Conservation (phyloP, 371 early-diverging fungal species). For the Thermomucor indicae-seudaticae region DNA sequence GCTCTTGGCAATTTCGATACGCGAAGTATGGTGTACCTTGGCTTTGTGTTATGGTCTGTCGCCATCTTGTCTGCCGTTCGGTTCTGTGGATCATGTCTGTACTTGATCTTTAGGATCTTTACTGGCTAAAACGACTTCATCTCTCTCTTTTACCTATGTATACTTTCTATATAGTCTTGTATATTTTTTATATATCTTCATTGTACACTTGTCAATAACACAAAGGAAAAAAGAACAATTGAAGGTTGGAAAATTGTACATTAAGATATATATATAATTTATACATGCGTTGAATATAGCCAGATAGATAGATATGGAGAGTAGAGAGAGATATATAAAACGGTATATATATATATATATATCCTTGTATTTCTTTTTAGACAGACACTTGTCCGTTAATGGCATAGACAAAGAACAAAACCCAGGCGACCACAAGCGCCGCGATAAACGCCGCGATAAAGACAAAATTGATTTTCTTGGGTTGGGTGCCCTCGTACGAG, state of each 20-base stretch:
- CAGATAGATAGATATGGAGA: too few species aligned
- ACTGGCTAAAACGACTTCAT: slow-evolving; percentile 23
- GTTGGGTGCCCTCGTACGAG: slow-evolving; percentile 20
- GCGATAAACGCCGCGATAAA: slow-evolving; percentile 1
- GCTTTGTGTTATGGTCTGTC: slow-evolving; percentile 88
- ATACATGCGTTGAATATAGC: not conserved
- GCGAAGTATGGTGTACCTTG: slow-evolving; percentile 55
- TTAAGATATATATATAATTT: not conserved
- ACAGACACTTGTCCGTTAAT: not conserved
- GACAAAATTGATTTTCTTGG: slow-evolving; percentile 14
- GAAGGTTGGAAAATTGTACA: not conserved
- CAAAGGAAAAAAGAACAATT: not conserved
- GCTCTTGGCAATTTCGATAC: slow-evolving; percentile 23
- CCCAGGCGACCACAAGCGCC: slow-evolving; percentile 11
- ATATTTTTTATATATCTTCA: not conserved
- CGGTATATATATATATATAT: too few species aligned
- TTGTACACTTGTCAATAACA: not conserved
- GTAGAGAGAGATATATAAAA: too few species aligned
- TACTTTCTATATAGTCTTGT: not conserved
- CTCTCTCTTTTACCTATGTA: not conserved
- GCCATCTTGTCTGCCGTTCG: slow-evolving; percentile 73
- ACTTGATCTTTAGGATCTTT: slow-evolving; percentile 60
- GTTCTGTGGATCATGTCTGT: slow-evolving; percentile 75
- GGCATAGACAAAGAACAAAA: slow-evolving; percentile 18
- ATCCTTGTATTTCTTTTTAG: too few species aligned